Conservation (phyloP, 2,329 filamentous ascomycete species). For the Monosporascus sp. region DNA sequence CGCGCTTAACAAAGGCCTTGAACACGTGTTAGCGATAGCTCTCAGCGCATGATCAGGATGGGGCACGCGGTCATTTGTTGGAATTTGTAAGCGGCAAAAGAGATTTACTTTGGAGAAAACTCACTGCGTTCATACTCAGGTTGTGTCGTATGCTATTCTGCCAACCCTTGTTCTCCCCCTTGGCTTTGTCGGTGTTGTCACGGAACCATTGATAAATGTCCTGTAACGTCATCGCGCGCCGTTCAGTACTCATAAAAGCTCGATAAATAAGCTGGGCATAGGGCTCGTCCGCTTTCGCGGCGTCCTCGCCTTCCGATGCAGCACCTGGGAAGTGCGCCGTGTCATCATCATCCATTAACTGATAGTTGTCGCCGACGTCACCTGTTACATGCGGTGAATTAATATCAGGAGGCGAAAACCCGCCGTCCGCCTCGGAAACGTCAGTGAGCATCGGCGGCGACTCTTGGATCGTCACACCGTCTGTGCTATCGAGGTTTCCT, state of each 20-base stretch:
- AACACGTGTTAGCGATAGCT: conserved; percentile 2
- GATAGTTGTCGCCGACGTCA: background rate
- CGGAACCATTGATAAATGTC: conserved; percentile 90
- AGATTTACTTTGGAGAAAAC: conserved; percentile 23
- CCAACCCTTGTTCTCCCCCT: conserved; percentile 67
- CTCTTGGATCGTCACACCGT: conserved; percentile 5
- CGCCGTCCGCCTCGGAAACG: conserved; percentile 3
- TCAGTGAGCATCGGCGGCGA: conserved; percentile 2
- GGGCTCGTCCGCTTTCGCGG: conserved; percentile 47
- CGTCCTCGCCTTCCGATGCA: conserved; percentile 17
- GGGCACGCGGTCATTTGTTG: no score
- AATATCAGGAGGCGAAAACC: background rate
- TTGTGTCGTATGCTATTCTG: conserved; percentile 96
- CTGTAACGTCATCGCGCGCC: conserved; percentile 69
- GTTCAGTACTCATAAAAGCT: conserved; percentile 63
- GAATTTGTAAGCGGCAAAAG: background rate
- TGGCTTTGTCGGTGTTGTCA: conserved; percentile 72
- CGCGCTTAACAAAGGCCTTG: conserved; percentile 38
- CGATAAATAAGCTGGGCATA: conserved; percentile 79
- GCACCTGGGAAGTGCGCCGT: conserved; percentile 9
- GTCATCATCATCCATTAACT: conserved; percentile 2
- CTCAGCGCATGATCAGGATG: background rate
- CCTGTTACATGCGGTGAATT: conserved; percentile 5
- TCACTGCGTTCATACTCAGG: conserved; percentile 88
- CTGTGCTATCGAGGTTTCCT: conserved; percentile 2